Base-by-base conservation (phyloP, 2,329 filamentous ascomycete species). In the Septoria petroselini region DNA sequence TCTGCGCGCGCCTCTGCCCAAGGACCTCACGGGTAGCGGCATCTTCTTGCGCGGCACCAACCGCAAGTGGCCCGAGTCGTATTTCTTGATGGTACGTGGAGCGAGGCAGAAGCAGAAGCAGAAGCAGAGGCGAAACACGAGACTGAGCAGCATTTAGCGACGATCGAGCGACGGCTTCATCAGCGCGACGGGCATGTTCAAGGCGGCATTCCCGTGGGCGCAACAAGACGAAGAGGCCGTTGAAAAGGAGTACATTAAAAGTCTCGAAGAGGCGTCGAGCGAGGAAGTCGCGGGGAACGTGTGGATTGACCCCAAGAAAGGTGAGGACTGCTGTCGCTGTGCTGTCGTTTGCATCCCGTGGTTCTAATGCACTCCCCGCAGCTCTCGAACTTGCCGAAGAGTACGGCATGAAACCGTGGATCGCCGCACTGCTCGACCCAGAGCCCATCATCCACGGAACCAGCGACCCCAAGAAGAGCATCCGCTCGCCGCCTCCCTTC, bases 221-320 rank as follows among this genome's bases (percentile, higher is more conserved):
- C 61, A 64, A 40, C 73, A 78, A 15, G 73, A 77, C 23, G 86
- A 93, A 59, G 88, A 93, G 65, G 82, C 88, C 61, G 72, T 73
- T 1, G 88, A 94, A 74, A 85, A 88, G 66, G 82, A 79, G 63
- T 91, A 89, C 71, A 84, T 98, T 71, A 96, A 95, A 74, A 81
- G 80, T 5, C 83, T 93, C 21, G 72, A 81, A 27, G 85, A 85
- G 23, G 94, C 91, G 7, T 95, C 90, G 62, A 78, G 79, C 49
- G 91, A 97, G 66, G 93, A 97, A 76, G 90, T 93, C 23, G 93
- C 93, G 19, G 93, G 93, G 38, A 98, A 96, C 69, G 83, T 98
- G 44, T 98, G 93, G 93, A 91, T 97, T 42, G 83, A 89, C 39
- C 90, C 91, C 4, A 78, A 85, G 58, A 74, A 81, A 67, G 82